Base-by-base conservation (phyloP, 2,329 filamentous ascomycete genomes). In the Colletotrichum orbiculare region DNA sequence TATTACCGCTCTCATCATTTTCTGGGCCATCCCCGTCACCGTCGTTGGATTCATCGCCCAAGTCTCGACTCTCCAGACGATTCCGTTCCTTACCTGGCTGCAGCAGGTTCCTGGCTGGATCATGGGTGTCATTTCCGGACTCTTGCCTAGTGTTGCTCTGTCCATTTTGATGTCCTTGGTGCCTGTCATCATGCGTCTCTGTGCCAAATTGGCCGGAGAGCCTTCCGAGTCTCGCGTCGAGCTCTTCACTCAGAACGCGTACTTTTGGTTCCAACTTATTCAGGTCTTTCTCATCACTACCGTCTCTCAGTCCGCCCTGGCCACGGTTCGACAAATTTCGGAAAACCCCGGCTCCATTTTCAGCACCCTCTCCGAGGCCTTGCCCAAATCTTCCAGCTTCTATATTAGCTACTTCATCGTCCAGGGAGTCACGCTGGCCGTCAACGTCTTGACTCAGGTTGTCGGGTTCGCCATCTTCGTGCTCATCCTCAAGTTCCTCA, bases 201-300 rank as follows among this genome's bases (percentile, higher is more conserved):
- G 93, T 75, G 94, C 94, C 68, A 94, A 89, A 75, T 77, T 92
- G 41, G 86, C 92, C 48, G 96, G 96, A 60, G 92, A 92, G 67
- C 93, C 94, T 1, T 96, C 93, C 1, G 77, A 88, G 7, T 90
- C 93, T 1, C 86, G 91, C 10, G 89, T 97, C 13, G 96, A 99
- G 76, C 82, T 98, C 8, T 94, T 93, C 64, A 94, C 93, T 0
- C 93, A 98, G 74, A 96, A 94, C 73, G 91, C 89, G 70, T 98
- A 96, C 82, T 99, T 97, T 73, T 88, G 86, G 49, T 96, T 96
- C 80, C 93, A 96, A 76, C 88, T 98, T 47, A 84, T 97, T 17
- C 94, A 98, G 75, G 92, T 97, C 48, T 98, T 98, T 80, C 80
- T 98, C 62, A 88, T 98, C 53, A 89, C 92, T 0, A 97, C 95